Conservation (phyloP, 768 basidiomycete species). For the Suillus subluteus region DNA sequence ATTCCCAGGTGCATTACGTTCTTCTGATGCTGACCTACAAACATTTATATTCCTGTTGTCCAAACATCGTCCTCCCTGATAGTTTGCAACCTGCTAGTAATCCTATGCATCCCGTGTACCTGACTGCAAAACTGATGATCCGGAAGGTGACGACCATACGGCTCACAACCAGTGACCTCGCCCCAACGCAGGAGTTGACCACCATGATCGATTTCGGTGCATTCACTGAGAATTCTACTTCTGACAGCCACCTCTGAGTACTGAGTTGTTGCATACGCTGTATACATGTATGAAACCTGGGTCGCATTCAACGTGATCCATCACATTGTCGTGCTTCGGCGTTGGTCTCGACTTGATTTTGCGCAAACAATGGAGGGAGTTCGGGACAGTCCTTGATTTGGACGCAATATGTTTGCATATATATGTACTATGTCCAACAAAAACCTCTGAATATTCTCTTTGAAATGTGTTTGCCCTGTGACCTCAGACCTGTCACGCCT, state of each 20-base stretch:
- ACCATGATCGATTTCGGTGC: too few relatives aligned
- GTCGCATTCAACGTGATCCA: background rate
- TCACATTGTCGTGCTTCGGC: background rate
- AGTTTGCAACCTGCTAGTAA: constrained; percentile 19
- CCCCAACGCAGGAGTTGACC: background rate
- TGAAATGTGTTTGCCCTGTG: too few relatives aligned
- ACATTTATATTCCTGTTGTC: background rate
- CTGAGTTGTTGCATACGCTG: background rate
- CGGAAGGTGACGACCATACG: constrained; percentile 14
- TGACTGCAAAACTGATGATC: background rate
- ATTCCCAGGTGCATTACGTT: background rate
- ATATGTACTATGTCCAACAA: too few relatives aligned
- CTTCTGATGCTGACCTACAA: background rate
- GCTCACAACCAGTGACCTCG: constrained; percentile 21
- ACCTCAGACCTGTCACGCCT: too few relatives aligned
- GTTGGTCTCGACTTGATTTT: background rate
- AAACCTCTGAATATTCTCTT: too few relatives aligned
- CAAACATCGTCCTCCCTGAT: constrained; percentile 8
- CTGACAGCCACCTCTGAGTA: background rate
- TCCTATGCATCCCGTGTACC: constrained; percentile 11
- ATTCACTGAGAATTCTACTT: background rate
- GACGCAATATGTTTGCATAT: too few relatives aligned
- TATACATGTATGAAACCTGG: background rate
- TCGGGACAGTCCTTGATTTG: background rate
- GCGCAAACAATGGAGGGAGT: background rate